phyloP scores from a whole-genome alignment of 495 filamentous ascomycete species.

The Xylaria longipes region DNA sequence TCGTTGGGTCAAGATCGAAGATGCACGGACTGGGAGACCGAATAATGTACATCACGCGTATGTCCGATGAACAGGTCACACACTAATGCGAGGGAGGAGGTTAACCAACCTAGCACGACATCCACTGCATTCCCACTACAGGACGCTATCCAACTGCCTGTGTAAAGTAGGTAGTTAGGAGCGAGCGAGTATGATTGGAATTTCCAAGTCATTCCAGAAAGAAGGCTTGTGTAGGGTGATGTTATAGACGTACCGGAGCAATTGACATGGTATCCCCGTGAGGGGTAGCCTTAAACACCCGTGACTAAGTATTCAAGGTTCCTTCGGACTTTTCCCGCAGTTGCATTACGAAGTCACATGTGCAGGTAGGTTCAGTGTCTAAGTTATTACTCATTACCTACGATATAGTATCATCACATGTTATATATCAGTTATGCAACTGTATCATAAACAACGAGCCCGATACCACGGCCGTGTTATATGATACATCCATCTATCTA shows the following conservation, averaged over 20 bases:
- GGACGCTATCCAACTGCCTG: neutral
- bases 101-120: neutral
- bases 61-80: conserved; percentile 3
- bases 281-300: neutral
- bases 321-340: neutral
- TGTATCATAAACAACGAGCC: neutral
- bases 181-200: neutral
- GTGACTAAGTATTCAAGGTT: no score
- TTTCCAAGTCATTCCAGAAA: conserved; percentile 8
- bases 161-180: neutral
- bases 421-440: neutral
- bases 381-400: no score
- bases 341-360: neutral
- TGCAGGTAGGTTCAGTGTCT: no score
- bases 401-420: neutral
- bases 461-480: neutral
- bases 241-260: no score
- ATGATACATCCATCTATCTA: neutral
- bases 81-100: neutral
- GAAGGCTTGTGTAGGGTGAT: no score
- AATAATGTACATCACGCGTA: neutral
- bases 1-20: conserved; percentile 20
- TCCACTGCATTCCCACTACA: neutral
- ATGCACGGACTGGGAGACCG: conserved; percentile 9
- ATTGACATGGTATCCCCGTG: neutral